phyloP scores from a whole-genome alignment of 2,329 filamentous ascomycete species.

The Cercospora beticola region DNA sequence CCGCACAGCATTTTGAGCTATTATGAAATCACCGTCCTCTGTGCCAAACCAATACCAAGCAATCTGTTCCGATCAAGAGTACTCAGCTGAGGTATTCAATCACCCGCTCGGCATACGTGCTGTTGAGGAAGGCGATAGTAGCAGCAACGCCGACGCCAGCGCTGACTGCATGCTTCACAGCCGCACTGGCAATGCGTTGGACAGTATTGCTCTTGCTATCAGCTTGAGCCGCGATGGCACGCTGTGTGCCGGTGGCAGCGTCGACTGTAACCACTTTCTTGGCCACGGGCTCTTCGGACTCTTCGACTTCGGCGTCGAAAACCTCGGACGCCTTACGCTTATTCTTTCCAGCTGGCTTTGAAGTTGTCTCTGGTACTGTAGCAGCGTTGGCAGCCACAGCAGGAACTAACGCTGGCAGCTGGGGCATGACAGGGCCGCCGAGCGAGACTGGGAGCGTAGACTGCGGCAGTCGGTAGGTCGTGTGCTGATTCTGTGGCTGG shows the following conservation, averaged over 20 bases:
- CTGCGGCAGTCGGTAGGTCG: not conserved
- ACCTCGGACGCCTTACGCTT: slow-evolving; percentile 34
- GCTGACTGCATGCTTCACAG: slow-evolving; percentile 23
- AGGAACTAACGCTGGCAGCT: not conserved
- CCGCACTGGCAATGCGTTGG: slow-evolving; percentile 14
- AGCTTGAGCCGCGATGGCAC: slow-evolving; percentile 3
- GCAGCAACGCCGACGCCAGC: slow-evolving; percentile 29
- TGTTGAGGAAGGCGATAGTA: slow-evolving; percentile 31
- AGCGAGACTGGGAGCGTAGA: not conserved
- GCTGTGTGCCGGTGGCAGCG: slow-evolving; percentile 9
- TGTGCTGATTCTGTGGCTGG: not conserved
- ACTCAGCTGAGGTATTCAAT: slow-evolving; percentile 28
- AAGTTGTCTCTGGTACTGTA: not conserved
- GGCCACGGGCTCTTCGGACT: slow-evolving; percentile 7
- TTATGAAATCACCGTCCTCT: not conserved
- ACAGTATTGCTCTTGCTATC: slow-evolving; percentile 9
- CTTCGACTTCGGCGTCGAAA: slow-evolving; percentile 5
- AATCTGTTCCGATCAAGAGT: not conserved
- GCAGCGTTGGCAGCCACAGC: not conserved
- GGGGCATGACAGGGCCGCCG: not conserved
- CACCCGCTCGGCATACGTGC: slow-evolving; percentile 29
- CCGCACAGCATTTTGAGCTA: not conserved
- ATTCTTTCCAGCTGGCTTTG: not conserved
- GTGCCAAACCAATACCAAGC: not conserved
- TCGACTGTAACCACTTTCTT: slow-evolving; percentile 18